Percentiles rank a stretch among this genome's conserved stretches.
phyloP scores from a whole-genome alignment of 441 rosid genomes.

The Syzygium syzygioides region DNA sequence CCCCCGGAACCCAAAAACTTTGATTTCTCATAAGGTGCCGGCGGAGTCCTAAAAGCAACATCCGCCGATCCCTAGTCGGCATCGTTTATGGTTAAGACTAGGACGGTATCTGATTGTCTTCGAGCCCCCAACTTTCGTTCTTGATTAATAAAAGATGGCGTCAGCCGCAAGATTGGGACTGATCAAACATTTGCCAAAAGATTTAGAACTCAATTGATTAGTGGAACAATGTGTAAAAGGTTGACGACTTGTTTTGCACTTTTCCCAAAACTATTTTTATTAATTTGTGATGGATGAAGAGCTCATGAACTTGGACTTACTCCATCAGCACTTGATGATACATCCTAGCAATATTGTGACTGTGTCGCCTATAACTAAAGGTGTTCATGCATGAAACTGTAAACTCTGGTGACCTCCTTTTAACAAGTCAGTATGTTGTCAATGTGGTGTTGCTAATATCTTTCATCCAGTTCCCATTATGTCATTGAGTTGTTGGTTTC shows the following conservation, averaged over 20 bases:
- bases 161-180: not conserved
- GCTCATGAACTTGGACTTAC: not conserved
- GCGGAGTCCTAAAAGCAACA: too few species aligned
- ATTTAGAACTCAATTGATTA: not conserved
- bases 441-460: not conserved
- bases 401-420: not conserved
- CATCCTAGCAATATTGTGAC: not conserved
- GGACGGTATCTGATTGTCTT: too few species aligned
- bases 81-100: too few species aligned
- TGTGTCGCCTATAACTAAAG: not conserved
- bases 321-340: not conserved
- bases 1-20: too few species aligned
- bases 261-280: not conserved
- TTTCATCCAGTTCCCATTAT: not conserved
- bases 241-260: not conserved
- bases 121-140: too few species aligned
- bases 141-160: not conserved
- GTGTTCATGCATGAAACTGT: not conserved
- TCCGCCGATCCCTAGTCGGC: too few species aligned
- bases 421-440: not conserved
- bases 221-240: not conserved
- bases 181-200: not conserved
- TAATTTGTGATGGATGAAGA: not conserved
- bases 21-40: too few species aligned
- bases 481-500: not conserved